Conservation (phyloP, 1,284 basidiomycete genomes). For the Chalciporus sp. region DNA sequence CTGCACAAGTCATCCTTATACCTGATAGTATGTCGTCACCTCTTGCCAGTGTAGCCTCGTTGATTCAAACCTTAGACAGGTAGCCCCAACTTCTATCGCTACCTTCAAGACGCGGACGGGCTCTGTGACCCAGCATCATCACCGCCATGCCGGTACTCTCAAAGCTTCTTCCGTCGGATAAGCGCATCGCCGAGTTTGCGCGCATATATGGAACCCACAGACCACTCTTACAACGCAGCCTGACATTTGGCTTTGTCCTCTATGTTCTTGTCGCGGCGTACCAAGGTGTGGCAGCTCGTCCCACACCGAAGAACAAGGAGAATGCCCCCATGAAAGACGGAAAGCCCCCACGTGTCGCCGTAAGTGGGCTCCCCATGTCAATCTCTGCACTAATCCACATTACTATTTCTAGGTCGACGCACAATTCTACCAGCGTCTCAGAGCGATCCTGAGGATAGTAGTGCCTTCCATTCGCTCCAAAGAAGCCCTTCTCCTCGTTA, state of each 20-base stretch:
- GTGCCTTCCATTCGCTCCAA: constrained; percentile 86
- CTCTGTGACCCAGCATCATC: not conserved
- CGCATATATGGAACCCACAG: constrained; percentile 63
- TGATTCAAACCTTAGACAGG: too few relatives aligned
- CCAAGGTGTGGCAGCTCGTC: constrained; percentile 48
- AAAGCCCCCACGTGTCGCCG: constrained; percentile 64
- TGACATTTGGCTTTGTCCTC: constrained; percentile 65
- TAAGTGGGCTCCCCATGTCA: constrained; percentile 38
- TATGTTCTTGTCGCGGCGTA: constrained; percentile 67
- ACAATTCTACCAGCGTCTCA: constrained; percentile 84
- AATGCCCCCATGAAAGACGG: constrained; percentile 34
- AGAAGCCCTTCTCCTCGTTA: constrained; percentile 83
- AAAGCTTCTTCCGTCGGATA: constrained; percentile 19
- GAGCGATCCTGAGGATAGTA: constrained; percentile 81
- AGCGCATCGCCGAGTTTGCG: constrained; percentile 43
- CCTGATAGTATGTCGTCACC: too few relatives aligned
- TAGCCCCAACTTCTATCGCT: too few relatives aligned
- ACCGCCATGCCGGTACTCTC: constrained; percentile 22
- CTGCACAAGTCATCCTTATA: not conserved
- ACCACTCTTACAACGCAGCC: constrained; percentile 65
- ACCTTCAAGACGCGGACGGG: too few relatives aligned
- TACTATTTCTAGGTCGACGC: constrained; percentile 73
- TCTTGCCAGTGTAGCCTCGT: too few relatives aligned
- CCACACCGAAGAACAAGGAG: constrained; percentile 37
- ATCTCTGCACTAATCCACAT: not conserved